phyloP scores from a whole-genome alignment of 2,329 filamentous ascomycete genomes.

The Raffaelea ambrosiae region DNA sequence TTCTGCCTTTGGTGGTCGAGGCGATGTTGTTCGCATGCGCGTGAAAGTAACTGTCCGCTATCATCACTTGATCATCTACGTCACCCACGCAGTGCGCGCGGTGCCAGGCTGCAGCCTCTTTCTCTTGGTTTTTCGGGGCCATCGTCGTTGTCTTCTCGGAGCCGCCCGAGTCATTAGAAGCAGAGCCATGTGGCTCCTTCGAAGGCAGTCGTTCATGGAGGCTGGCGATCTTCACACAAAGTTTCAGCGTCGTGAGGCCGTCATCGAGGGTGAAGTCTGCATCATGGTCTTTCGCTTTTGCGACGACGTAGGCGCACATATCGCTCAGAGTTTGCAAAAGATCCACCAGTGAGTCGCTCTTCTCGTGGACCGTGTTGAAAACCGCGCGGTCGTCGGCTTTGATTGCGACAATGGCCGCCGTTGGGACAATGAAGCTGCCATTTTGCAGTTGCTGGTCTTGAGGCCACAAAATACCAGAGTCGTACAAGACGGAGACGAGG shows the following conservation, averaged over 20 bases:
- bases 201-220: slow-evolving; percentile 15
- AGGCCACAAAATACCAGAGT: slow-evolving; percentile 22
- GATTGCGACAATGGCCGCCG: slow-evolving; percentile 19
- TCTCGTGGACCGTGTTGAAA: neutral
- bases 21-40: slow-evolving; percentile 6
- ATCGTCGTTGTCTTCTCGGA: neutral
- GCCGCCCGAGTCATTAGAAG: too few relatives aligned
- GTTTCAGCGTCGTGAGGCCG: slow-evolving; percentile 20
- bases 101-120: slow-evolving; percentile 20
- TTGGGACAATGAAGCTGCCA: slow-evolving; percentile 22
- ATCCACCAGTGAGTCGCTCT: neutral
- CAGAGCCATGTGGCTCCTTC: slow-evolving; percentile 12
- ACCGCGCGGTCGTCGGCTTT: neutral
- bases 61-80: slow-evolving; percentile 25
- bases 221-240: slow-evolving; percentile 23
- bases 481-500: slow-evolving; percentile 22
- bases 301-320: slow-evolving; percentile 23
- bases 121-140: slow-evolving; percentile 1
- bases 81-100: slow-evolving; percentile 24
- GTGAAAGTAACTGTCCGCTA: slow-evolving; percentile 18
- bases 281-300: slow-evolving; percentile 12
- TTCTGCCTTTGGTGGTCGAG: slow-evolving; percentile 25
- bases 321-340: slow-evolving; percentile 18
- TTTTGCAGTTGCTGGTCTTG: too few relatives aligned
- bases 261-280: slow-evolving; percentile 17